Conservation (phyloP, 2,329 filamentous ascomycete genomes). For the Dothideomycetidae sp. region DNA sequence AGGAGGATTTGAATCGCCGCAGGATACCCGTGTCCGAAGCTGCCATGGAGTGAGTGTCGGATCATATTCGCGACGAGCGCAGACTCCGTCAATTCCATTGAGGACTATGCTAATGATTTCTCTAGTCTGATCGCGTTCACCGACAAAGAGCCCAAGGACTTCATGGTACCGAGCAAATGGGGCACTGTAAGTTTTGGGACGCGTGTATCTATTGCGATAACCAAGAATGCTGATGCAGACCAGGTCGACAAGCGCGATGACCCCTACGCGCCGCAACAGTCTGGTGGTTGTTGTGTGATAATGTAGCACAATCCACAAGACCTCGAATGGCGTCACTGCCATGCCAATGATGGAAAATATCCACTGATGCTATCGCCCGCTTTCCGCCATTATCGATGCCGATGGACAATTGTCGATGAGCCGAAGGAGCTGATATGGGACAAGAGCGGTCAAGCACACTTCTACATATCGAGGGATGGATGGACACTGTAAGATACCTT, state of each 20-base stretch:
- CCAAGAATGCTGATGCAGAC: slow-evolving; percentile 6
- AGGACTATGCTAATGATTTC: background rate
- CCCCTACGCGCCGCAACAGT: slow-evolving; percentile 94
- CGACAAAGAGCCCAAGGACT: slow-evolving; percentile 85
- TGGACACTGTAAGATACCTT: background rate
- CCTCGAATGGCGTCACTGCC: background rate
- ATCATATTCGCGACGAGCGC: background rate
- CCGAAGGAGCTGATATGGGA: too few species aligned
- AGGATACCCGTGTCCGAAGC: slow-evolving; percentile 93
- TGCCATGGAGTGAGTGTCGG: slow-evolving; percentile 39
- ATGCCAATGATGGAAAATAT: too few species aligned
- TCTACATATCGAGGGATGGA: background rate
- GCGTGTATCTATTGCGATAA: slow-evolving; percentile 3
- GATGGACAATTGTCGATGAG: too few species aligned
- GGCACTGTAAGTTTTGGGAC: slow-evolving; percentile 44
- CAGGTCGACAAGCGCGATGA: slow-evolving; percentile 88
- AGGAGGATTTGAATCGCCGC: slow-evolving; percentile 89
- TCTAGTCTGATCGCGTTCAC: slow-evolving; percentile 91
- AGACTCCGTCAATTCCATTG: slow-evolving; percentile 5
- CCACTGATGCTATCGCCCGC: too few species aligned
- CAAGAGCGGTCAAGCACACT: too few species aligned
- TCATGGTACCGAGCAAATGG: slow-evolving; percentile 98
- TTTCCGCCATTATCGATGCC: too few species aligned
- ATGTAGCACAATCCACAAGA: slow-evolving; percentile 48
- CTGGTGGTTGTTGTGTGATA: slow-evolving; percentile 81